These are phyloP conservation scores for Quercus phellos DNA, from an alignment of 331 rosid genomes.

Conservation along the genomic window DNA sequence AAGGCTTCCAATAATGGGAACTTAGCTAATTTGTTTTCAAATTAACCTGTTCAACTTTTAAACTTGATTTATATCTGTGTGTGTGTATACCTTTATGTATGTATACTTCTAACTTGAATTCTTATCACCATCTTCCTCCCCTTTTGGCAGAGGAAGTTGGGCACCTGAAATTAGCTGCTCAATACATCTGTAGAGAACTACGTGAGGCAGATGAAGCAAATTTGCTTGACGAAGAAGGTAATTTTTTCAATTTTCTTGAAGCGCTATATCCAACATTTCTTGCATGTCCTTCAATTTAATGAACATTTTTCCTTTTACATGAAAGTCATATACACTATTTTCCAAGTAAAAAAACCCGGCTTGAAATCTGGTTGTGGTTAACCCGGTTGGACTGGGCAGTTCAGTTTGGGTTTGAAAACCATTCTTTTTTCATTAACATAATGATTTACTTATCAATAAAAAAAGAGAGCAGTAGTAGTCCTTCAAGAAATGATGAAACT, in stretches of 20 bases:
- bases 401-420: too few species aligned
- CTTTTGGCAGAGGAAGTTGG: slow-evolving; percentile 56
- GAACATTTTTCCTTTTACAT: neutral
- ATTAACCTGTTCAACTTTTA: neutral
- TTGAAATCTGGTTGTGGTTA: too few species aligned
- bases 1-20: neutral
- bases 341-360: too few species aligned
- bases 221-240: slow-evolving; percentile 87
- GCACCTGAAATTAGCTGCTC: slow-evolving; percentile 58
- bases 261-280: neutral
- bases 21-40: neutral
- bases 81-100: neutral
- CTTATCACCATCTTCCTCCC: slow-evolving; percentile 25
- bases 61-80: neutral
- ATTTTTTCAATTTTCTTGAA: slow-evolving; percentile 1
- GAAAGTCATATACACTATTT: neutral
- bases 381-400: too few species aligned
- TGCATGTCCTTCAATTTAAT: neutral
- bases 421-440: too few species aligned
- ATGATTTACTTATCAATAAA: too few species aligned
- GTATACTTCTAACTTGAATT: slow-evolving; percentile 1
- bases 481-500: neutral
- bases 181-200: slow-evolving; percentile 50
- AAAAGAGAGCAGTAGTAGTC: neutral
- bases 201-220: slow-evolving; percentile 83